Base-by-base conservation (phyloP, 352 stramenopile genomes). In the Globisporangium orthogonon region DNA sequence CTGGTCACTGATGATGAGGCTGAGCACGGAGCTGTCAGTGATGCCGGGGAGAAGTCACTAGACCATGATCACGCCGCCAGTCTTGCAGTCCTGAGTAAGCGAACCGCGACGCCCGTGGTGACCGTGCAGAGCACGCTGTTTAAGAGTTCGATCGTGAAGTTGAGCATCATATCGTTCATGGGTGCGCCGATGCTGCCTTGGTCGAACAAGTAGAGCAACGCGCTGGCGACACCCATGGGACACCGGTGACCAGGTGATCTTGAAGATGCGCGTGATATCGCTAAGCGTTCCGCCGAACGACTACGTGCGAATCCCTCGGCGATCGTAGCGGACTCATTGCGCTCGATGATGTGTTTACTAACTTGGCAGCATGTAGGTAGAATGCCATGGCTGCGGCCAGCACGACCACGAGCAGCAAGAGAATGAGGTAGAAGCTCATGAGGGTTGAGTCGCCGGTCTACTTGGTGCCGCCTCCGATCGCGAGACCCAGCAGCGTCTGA, bases 341-440 rank as follows among this genome's bases (percentile, higher is more conserved):
- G 76, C 47, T 87, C 65, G 1, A 87, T 41, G 28, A 87, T 60
- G 62, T 75, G 87, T 52, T 73, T 67, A 44, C 87, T 74, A 88
- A 47, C 6, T 50, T 62, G 15, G 53, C 63, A 0, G 88, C 29
- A 11, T 50, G 53, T n/a, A 54, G 54, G 61, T 88, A 86, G 13
- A 88, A 45, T 35, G 67, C 62, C 0, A 90, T 44, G 5, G 77
- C 79, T 1, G 35, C 47, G 28, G 88, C 29, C 4, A 78, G 63
- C 43, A 88, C 72, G 29, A 85, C 23, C 30, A 87, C 67, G 1
- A 86, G 58, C 39, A 87, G 60, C 0, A 57, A 60, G 56, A 89
- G 85, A 58, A 86, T 87, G 31, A 89, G 58, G 63, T 86, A 87
- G 61, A 89, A 87, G 7, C 56, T 52, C 14, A 73, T 58, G 41